phyloP scores from a whole-genome alignment of 2,329 filamentous ascomycete species.

The Arthroderma sp. region DNA sequence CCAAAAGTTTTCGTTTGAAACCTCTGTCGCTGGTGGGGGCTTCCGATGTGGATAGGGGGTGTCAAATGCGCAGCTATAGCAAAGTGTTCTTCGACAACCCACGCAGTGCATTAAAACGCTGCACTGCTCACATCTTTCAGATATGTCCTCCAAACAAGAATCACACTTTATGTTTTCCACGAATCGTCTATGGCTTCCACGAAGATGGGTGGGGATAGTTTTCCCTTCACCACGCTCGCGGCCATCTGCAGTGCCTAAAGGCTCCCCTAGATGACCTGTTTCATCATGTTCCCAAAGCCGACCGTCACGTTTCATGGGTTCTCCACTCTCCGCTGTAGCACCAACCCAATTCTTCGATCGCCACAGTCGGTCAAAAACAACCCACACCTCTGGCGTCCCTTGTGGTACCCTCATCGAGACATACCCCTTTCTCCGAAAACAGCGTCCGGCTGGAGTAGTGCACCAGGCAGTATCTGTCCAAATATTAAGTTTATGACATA shows the following conservation, averaged over 20 bases:
- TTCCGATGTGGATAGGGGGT: conserved; percentile 35
- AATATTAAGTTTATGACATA: conserved; percentile 45
- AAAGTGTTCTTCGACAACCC: conserved; percentile 47
- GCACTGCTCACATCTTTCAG: conserved; percentile 47
- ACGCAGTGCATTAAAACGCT: conserved; percentile 50
- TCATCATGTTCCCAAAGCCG: conserved; percentile 45
- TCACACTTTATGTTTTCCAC: conserved; percentile 42
- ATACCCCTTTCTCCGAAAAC: conserved; percentile 44
- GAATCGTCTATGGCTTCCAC: conserved; percentile 40
- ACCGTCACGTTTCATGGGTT: conserved; percentile 31
- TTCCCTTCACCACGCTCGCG: conserved; percentile 38
- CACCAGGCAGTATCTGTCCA: conserved; percentile 52
- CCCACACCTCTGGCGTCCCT: conserved; percentile 45
- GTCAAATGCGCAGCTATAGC: conserved; percentile 47
- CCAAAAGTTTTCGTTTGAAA: conserved; percentile 36
- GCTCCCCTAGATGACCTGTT: conserved; percentile 41
- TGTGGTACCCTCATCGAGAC: conserved; percentile 42
- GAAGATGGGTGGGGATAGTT: conserved; percentile 39
- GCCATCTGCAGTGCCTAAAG: conserved; percentile 38
- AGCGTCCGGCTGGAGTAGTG: conserved; percentile 43
- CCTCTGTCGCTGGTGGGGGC: conserved; percentile 11
- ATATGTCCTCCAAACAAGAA: conserved; percentile 39
- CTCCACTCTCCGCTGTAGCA: conserved; percentile 20
- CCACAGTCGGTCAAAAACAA: conserved; percentile 49
- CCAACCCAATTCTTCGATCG: conserved; percentile 46